phyloP scores from a whole-genome alignment of 108 stramenopile species.

The Cyclotella kingstonii region DNA sequence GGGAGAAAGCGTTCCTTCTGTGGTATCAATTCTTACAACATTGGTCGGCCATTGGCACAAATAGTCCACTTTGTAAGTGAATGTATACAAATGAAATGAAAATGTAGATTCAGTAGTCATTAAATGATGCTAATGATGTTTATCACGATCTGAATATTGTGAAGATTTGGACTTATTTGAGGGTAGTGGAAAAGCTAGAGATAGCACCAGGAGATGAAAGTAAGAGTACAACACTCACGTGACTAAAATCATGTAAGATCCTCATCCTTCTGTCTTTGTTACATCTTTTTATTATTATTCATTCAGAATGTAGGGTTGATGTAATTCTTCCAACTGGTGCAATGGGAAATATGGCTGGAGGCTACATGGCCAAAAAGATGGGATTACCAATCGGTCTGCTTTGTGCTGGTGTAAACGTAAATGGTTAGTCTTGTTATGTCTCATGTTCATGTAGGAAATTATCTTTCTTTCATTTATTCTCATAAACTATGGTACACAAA shows the following conservation, averaged over 20 bases:
- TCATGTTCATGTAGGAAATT: not conserved
- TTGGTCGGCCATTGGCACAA: constrained; percentile 81
- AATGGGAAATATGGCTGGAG: constrained; percentile 84
- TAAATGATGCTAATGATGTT: not conserved
- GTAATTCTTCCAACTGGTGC: constrained; percentile 89
- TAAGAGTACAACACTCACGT: constrained; percentile 2
- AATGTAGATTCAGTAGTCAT: not conserved
- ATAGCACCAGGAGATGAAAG: constrained; percentile 36
- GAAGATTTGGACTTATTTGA: constrained; percentile 79
- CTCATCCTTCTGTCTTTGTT: not conserved
- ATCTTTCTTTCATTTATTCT: not conserved
- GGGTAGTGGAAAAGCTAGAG: constrained; percentile 54
- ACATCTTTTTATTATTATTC: constrained; percentile 5
- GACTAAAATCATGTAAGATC: too few species aligned
- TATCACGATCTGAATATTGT: not conserved
- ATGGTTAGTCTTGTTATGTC: constrained; percentile 38
- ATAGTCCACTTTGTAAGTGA: constrained; percentile 82
- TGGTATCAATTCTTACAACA: constrained; percentile 88
- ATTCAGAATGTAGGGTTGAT: constrained; percentile 49
- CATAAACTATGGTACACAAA: not conserved
- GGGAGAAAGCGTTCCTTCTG: constrained; percentile 24
- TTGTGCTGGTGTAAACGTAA: constrained; percentile 73
- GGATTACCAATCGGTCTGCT: constrained; percentile 73
- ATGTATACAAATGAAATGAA: not conserved
- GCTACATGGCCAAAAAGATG: constrained; percentile 76